Base-by-base conservation (phyloP, 176 grass and related monocot genomes). In the Rhynchospora pubera region DNA sequence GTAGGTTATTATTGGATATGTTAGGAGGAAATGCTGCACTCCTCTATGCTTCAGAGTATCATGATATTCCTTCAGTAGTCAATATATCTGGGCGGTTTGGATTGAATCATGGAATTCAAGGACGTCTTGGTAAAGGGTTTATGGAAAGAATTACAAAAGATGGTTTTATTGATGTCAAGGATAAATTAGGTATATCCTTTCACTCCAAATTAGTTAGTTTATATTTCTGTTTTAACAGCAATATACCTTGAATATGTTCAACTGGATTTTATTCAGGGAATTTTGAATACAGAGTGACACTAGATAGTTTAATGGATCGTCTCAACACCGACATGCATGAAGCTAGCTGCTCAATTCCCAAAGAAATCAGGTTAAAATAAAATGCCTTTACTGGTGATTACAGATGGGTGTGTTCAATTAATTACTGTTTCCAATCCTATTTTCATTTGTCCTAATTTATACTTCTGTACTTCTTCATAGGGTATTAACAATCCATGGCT, bases 61-160 rank as follows among this genome's bases (percentile, higher is more conserved):
- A 69, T 81, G 88, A 91, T 81, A 83, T 93, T 39, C 52, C 83
- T 0, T 52, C 42, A 44, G 24, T 97, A 73, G 84, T 94, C 45
- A 97, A 97, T 78, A 87, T 94, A 84, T 97, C 88, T 87, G 92
- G 90, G 0, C 88, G 90, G 8, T 94, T 97, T 92, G 88, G 87
- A 28, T 85, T 97, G 57, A 85, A 94, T 55, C 74, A 78, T 86
- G 92, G 92, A 67, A 97, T 97, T 15, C 86, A 92, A 82, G 92
- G 78, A 44, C 90, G 87, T 16, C 73, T 97, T 39, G 94, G 94
- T 44, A 97, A 86, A 82, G 83, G 91, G 50, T 97, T 91, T 74
- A 87, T 92, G 92, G 84, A 88, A 61, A 92, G 87, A 88, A 89
- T 97, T 78, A 84, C 90, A 48, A 87, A 88, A 87, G 83, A 94